Evolutionary conservation across 2,329 filamentous ascomycete species (phyloP), one percentile per base, ranked within the genome.

Genomic region (Trichoderma koningiopsis): DNA sequence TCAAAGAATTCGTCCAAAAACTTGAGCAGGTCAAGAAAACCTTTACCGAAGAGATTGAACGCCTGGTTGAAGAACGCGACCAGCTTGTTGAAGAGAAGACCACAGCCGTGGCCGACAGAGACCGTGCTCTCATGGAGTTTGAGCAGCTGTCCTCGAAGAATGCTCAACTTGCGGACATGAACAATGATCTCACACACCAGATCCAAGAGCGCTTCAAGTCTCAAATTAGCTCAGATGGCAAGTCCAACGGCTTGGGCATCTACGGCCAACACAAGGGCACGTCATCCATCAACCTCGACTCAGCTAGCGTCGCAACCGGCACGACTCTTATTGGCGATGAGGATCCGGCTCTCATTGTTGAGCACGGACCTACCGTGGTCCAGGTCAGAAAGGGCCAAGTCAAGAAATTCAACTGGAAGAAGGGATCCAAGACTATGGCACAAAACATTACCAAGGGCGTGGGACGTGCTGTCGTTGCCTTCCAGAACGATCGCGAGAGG

Each of bases 321-420:
- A 81, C 87, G 3, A 90, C 89, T 0, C 78, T 89, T 74, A 83
- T 91, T 63, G 83, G 86, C 27, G 84, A 86, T 11, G 88, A 89
- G 22, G 91, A 92, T 57, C 93, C 96, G 11, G n/a, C n/a, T 52
- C 85, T 84, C 0, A 84, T 88, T 68, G 79, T 89, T n/a, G 87
- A 89, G 72, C 85, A 89, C 33, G 92, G 93, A 2, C 94, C 96
- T n/a, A 96, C 97, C 71, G 92, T 98, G 40, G 92, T 98, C 71
- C 96, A 96, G 75, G 96, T 98, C 72, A 90, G 94, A 75, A 98
- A 97, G 82, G 94, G 92, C 35, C 94, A 97, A 77, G 89, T 91
- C 66, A 97, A 94, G 83, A 98, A 97, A 79, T 97, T 97, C 82
- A 97, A 97, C 82, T 98, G 96, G 94, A 97, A 97, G 86, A 97